Percentiles rank a stretch among this genome's conserved stretches.
Evolutionary conservation across 116 monocot species (phyloP).

Genomic region (Iris pallida): DNA sequence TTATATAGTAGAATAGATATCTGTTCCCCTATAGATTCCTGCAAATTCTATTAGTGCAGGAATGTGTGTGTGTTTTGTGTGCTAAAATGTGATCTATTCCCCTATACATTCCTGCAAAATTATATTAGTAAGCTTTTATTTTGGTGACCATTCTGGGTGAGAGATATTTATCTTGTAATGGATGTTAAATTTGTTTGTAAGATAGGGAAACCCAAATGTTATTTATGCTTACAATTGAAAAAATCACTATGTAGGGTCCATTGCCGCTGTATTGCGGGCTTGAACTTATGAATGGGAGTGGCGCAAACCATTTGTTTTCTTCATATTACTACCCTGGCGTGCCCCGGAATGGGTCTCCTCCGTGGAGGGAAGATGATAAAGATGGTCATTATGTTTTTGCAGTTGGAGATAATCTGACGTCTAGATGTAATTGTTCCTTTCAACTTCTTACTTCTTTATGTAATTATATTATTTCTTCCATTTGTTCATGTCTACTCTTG

Average conservation of each 20-base stretch:
- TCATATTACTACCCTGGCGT: constrained; percentile 34
- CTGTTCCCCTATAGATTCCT: too few species aligned
- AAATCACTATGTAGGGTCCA: constrained; percentile 30
- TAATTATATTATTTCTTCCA: not conserved
- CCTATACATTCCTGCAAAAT: too few species aligned
- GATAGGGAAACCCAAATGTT: too few species aligned
- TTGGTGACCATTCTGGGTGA: too few species aligned
- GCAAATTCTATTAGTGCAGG: too few species aligned
- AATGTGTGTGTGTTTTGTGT: too few species aligned
- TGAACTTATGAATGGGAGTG: constrained; percentile 41
- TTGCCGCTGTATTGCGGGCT: constrained; percentile 53
- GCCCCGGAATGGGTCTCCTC: constrained; percentile 61
- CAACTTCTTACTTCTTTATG: not conserved
- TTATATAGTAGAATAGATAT: too few species aligned
- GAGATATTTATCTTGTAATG: too few species aligned
- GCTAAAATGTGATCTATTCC: too few species aligned
- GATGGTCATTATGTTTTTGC: constrained; percentile 90
- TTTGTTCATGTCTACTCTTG: constrained; percentile 3
- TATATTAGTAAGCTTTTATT: too few species aligned
- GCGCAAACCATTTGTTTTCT: constrained; percentile 21
- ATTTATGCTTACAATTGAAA: not conserved
- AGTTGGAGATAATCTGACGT: constrained; percentile 71
- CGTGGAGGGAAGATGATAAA: constrained; percentile 87
- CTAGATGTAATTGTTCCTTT: constrained; percentile 52
- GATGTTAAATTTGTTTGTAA: too few species aligned